Conservation (phyloP, 1,139 yeast genomes). For the Candida pseudocylindracea region DNA sequence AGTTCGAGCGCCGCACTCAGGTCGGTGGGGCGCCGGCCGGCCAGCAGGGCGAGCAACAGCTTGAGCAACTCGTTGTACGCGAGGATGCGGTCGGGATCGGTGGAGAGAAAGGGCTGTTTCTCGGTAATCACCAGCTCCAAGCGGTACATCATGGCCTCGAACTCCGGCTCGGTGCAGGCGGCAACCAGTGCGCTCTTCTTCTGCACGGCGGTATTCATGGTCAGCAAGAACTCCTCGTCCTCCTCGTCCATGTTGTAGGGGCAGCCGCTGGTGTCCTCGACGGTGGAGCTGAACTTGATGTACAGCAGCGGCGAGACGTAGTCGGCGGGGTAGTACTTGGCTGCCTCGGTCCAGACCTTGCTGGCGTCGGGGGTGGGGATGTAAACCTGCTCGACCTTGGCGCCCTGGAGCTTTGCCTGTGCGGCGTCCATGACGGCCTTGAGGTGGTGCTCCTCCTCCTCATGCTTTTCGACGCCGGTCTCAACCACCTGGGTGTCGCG, state of each 20-base stretch:
- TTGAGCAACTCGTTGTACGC: constrained; percentile 36
- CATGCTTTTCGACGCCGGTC: constrained; percentile 96
- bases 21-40: background rate
- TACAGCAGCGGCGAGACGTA: constrained; percentile 61
- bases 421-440: constrained; percentile 77
- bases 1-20: constrained; percentile 10
- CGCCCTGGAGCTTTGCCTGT: constrained; percentile 28
- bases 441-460: constrained; percentile 91
- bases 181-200: background rate
- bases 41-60: background rate
- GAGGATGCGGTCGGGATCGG: constrained; percentile 64
- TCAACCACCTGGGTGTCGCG: constrained; percentile 66
- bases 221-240: constrained; percentile 43
- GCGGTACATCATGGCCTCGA: constrained; percentile 55
- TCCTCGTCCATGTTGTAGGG: constrained; percentile 79
- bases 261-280: constrained; percentile 80
- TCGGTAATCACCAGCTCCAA: constrained; percentile 57
- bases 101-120: constrained; percentile 70
- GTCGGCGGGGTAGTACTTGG: constrained; percentile 33
- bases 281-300: constrained; percentile 81
- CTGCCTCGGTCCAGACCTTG: constrained; percentile 56
- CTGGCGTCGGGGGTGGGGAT: constrained; percentile 98
- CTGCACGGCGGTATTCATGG: too few species aligned
- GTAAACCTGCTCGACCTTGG: constrained; percentile 19
- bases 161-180: constrained; percentile 53